Percentiles rank a stretch among this genome's conserved stretches.
phyloP scores from a whole-genome alignment of 345 rosid genomes.

The Sonneratia caseolaris region DNA sequence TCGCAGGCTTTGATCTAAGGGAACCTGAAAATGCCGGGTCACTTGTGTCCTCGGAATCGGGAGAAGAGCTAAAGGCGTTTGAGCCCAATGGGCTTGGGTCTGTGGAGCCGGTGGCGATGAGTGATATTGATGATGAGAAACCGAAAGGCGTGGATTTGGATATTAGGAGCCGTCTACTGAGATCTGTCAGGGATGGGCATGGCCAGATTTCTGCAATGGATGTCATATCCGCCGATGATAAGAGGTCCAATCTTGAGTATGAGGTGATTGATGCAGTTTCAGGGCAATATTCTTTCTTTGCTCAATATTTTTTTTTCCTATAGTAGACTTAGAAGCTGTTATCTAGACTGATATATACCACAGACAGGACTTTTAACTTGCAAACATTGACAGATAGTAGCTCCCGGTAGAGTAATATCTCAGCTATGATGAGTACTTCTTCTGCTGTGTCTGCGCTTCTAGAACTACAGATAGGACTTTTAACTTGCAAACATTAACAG shows the following conservation, averaged over 20 bases:
- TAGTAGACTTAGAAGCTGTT: not conserved
- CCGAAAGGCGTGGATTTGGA: conserved; percentile 7
- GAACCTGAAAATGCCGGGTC: conserved; percentile 22
- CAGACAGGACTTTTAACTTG: not conserved
- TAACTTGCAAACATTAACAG: not conserved
- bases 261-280: conserved; percentile 31
- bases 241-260: conserved; percentile 48
- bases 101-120: conserved; percentile 16
- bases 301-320: not conserved
- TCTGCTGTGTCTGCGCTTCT: not conserved
- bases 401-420: not conserved
- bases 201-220: conserved; percentile 23
- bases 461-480: not conserved
- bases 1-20: conserved; percentile 24
- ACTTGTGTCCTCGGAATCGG: conserved; percentile 24
- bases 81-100: conserved; percentile 28
- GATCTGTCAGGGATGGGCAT: conserved; percentile 21
- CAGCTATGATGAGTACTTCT: too few species aligned
- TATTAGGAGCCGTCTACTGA: conserved; percentile 13
- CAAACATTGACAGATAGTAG: not conserved
- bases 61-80: conserved; percentile 52
- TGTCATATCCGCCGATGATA: conserved; percentile 44
- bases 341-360: not conserved
- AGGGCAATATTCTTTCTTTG: not conserved
- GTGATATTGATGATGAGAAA: conserved; percentile 12